These are phyloP conservation scores for Epichloe brachyelytri DNA, from an alignment of 2,329 filamentous ascomycete genomes.

Conservation along the genomic window DNA sequence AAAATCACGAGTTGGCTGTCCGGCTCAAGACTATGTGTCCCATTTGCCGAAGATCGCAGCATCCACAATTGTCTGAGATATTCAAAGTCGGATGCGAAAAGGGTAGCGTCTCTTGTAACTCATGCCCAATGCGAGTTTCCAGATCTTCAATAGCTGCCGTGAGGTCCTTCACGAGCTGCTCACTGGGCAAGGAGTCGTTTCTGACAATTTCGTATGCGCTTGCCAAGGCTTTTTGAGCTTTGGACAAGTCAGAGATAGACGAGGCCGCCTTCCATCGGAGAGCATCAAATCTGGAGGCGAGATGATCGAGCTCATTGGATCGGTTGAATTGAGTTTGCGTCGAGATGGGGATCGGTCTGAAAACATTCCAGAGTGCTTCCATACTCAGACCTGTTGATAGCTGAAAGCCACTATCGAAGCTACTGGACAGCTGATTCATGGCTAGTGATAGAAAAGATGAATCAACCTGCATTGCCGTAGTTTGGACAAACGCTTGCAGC, in stretches of 20 bases:
- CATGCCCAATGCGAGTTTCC: conserved; percentile 30
- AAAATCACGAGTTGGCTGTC: conserved; percentile 33
- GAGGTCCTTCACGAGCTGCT: conserved; percentile 36
- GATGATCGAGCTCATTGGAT: conserved; percentile 36
- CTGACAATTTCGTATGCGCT: conserved; percentile 44
- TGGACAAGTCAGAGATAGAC: conserved; percentile 36
- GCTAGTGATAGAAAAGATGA: conserved; percentile 27
- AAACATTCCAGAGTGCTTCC: conserved; percentile 62
- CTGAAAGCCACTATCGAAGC: conserved; percentile 58
- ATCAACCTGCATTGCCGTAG: conserved; percentile 13
- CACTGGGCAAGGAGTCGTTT: conserved; percentile 24
- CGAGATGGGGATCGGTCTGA: conserved; percentile 50
- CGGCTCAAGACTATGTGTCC: neutral
- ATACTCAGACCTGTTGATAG: conserved; percentile 66
- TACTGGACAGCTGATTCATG: conserved; percentile 30
- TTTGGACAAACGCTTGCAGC: conserved; percentile 22
- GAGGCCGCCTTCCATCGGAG: conserved; percentile 46
- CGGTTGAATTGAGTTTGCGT: conserved; percentile 31
- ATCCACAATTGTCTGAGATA: conserved; percentile 38
- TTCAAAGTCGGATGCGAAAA: conserved; percentile 46
- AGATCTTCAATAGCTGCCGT: conserved; percentile 38
- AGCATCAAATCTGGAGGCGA: conserved; percentile 47
- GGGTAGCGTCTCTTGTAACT: conserved; percentile 29
- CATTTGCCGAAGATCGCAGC: conserved; percentile 19
- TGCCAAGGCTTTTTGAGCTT: conserved; percentile 40